These are phyloP conservation scores for Apophysomyces variabilis DNA, from an alignment of 371 early-diverging fungal genomes.

Conservation along the genomic window DNA sequence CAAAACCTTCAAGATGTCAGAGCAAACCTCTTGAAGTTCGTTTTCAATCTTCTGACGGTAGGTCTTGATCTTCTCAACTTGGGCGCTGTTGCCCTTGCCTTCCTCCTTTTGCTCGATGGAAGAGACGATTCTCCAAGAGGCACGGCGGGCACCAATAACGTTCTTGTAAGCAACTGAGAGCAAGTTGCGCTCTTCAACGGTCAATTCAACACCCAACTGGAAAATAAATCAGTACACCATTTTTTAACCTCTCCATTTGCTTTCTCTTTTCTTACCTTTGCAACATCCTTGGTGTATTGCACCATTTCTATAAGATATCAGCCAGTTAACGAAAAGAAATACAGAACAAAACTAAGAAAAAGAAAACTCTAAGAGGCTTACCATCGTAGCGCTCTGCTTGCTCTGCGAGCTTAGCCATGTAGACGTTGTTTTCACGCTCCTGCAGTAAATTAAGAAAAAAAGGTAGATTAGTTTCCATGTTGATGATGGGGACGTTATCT, in stretches of 20 bases:
- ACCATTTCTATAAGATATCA: slow-evolving; percentile 86
- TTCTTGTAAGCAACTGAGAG: slow-evolving; percentile 99
- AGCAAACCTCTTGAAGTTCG: slow-evolving; percentile 95
- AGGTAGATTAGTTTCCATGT: neutral
- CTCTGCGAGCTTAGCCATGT: slow-evolving; percentile 99
- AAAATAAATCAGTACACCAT: slow-evolving; percentile 3
- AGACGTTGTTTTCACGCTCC: slow-evolving; percentile 61
- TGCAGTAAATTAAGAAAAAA: slow-evolving; percentile 14
- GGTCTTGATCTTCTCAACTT: slow-evolving; percentile 88
- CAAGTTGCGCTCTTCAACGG: slow-evolving; percentile 98
- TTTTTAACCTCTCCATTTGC: slow-evolving; percentile 7
- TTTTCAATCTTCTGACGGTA: slow-evolving; percentile 93
- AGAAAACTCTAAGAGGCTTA: slow-evolving; percentile 20
- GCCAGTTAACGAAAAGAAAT: neutral
- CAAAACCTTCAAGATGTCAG: slow-evolving; percentile 93
- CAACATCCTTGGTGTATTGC: slow-evolving; percentile 89
- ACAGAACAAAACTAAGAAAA: neutral
- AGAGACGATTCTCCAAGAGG: slow-evolving; percentile 99
- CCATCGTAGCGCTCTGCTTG: slow-evolving; percentile 99
- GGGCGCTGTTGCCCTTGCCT: slow-evolving; percentile 84
- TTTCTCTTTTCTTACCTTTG: slow-evolving; percentile 52
- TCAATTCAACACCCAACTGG: slow-evolving; percentile 72
- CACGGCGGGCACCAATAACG: slow-evolving; percentile 98
- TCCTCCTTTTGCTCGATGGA: slow-evolving; percentile 99
- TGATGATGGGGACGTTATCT: slow-evolving; percentile 1